phyloP scores from a whole-genome alignment of 257 asterid species.

The Scutellaria galericulata region DNA sequence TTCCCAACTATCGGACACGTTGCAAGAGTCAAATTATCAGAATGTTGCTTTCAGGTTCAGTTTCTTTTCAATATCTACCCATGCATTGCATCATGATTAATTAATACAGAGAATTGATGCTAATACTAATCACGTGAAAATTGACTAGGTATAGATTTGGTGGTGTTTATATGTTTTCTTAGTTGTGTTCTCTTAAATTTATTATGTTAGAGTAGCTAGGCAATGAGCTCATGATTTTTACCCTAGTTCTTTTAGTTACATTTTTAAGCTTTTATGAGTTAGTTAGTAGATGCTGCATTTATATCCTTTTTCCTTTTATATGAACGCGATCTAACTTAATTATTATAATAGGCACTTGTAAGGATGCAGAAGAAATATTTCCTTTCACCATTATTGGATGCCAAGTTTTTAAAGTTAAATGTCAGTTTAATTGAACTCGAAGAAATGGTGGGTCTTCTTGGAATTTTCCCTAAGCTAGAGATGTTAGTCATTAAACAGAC shows the following conservation, averaged over 20 bases:
- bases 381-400: neutral
- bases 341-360: neutral
- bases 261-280: neutral
- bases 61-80: neutral
- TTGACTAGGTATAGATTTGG: neutral
- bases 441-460: neutral
- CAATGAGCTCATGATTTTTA: neutral
- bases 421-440: neutral
- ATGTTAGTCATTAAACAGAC: neutral
- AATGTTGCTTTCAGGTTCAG: neutral
- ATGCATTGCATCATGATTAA: neutral
- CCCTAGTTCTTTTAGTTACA: neutral
- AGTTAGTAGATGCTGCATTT: neutral
- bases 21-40: neutral
- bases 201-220: neutral
- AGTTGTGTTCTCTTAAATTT: neutral
- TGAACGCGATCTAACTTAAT: neutral
- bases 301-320: neutral
- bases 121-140: neutral
- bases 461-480: neutral
- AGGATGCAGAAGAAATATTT: neutral
- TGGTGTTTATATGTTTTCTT: neutral
- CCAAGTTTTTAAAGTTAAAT: neutral
- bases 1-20: neutral
- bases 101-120: neutral